These are phyloP conservation scores for Plantago coronopus DNA, from an alignment of 305 asterid species.

Conservation along the genomic window DNA sequence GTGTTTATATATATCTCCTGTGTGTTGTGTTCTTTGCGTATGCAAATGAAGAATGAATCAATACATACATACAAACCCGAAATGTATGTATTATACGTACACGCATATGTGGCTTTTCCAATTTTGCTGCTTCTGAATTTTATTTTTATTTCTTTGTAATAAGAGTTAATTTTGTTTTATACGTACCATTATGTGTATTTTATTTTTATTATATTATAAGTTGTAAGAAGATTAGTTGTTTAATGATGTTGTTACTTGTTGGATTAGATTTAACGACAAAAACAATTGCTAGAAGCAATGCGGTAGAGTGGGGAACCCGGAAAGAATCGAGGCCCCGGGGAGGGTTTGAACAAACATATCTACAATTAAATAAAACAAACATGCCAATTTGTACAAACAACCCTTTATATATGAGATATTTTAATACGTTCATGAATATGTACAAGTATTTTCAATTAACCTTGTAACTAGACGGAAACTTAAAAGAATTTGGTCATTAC, in stretches of 20 bases:
- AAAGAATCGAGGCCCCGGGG: slow-evolving; percentile 48
- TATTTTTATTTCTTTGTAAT: no score
- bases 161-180: no score
- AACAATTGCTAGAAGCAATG: slow-evolving; percentile 35
- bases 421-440: background rate
- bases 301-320: slow-evolving; percentile 49
- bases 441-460: no score
- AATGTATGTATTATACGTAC: no score
- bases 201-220: background rate
- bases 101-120: no score
- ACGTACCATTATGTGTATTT: no score
- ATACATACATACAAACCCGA: no score
- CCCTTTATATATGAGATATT: background rate
- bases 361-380: background rate
- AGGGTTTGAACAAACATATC: background rate
- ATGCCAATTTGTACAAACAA: background rate
- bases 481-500: no score
- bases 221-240: background rate
- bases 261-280: slow-evolving; percentile 18
- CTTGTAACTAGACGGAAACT: no score
- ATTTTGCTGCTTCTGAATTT: no score
- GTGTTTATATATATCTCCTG: slow-evolving; percentile 35
- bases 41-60: no score
- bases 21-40: slow-evolving; percentile 29
- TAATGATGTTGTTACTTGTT: no score